Base-by-base conservation (phyloP, 192 early-diverging fungal species). In the Diversispora eburnea region DNA sequence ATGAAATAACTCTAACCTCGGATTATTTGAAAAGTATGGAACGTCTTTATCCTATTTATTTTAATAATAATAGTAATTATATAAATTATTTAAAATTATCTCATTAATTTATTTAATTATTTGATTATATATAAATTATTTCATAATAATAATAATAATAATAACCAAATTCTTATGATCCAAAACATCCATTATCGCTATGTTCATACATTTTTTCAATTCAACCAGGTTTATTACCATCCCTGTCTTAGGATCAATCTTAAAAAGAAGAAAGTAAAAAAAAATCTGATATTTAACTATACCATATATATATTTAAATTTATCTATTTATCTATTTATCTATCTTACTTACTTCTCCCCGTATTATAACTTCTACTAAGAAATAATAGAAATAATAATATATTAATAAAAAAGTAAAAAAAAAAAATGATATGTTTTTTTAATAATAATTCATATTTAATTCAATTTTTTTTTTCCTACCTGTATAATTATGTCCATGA, bases 401-500 rank as follows among this genome's bases (percentile, higher is more conserved):
- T n/a, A n/a, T 52, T 70, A 22, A 58, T 20, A 22, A 19, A 8
- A 60, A 52, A 33, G 58, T 39, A 60, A 60, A 60, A 60, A 41
- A 3, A n/a, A 60, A 19, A 20, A 20, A 15, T 8, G 51, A 52
- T 15, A 3, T 52, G 13, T 7, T 45, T 17, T 19, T 59, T 39
- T 39, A 39, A 9, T 39, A 61, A 12, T 12, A 61, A 39, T 61
- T 61, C 9, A 12, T 33, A n/a, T 15, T 25, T 9, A 22, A 25
- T 33, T 8, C 9, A 25, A 59, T 6, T 59, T 25, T 6, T 9
- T 5, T 8, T 3, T 75, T n/a, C n/a, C 0, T 75, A 91, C 91
- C 87, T 85, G 83, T 88, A 74, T 94, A 96, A 80, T 96, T 96
- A 83, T 97, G 94, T 7, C 95, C 95, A 77, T 97, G 95, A 42